These are phyloP conservation scores for Rubia yunnanensis DNA, from an alignment of 257 asterid species.

Conservation along the genomic window DNA sequence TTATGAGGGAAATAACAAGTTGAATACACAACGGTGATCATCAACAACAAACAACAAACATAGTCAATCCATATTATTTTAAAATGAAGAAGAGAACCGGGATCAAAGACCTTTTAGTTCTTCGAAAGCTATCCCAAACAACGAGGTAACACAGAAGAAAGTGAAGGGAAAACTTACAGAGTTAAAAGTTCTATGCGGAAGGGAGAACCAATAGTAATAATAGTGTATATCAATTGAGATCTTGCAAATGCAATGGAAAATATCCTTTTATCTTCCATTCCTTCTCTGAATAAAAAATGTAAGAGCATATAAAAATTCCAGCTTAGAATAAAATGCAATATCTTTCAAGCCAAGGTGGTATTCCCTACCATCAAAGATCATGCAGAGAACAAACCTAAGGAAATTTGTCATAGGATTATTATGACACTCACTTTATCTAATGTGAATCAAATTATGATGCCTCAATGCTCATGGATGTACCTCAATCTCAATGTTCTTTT, in stretches of 20 bases:
- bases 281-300: conserved; percentile 28
- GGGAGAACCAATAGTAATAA: no score
- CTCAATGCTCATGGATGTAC: no score
- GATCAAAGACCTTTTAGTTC: not conserved
- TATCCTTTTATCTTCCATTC: conserved; percentile 30
- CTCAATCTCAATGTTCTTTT: no score
- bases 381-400: not conserved
- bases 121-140: not conserved
- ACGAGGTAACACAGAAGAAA: not conserved
- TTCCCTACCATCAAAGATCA: not conserved
- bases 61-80: not conserved
- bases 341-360: no score
- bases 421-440: conserved; percentile 40
- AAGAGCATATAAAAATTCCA: not conserved
- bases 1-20: not conserved
- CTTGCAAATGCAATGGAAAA: conserved; percentile 43
- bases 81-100: not conserved
- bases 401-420: not conserved
- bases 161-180: conserved; percentile 39
- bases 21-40: not conserved
- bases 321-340: no score
- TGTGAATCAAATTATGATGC: conserved; percentile 11
- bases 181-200: no score
- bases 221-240: conserved; percentile 46
- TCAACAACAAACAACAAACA: not conserved